A percentile compares a stretch with the other conserved stretches of the same genome.
phyloP scores from a whole-genome alignment of 1,284 basidiomycete species.

The Coriolopsis trogii region DNA sequence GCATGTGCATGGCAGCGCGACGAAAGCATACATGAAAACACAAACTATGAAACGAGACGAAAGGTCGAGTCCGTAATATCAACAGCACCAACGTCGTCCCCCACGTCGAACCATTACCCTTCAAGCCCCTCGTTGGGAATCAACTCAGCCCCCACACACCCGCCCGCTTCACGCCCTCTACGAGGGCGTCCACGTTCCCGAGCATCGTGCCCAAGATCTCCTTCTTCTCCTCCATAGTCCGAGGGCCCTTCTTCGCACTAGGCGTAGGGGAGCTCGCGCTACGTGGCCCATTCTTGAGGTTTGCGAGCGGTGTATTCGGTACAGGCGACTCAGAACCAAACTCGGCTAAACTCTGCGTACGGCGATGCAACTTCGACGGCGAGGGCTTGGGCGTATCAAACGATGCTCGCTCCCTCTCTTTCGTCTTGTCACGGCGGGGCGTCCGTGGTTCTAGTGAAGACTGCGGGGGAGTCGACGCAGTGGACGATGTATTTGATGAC shows the following conservation, averaged over 20 bases:
- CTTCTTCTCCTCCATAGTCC: constrained; percentile 85
- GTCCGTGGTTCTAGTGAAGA: neutral
- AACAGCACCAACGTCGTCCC: too few relatives aligned
- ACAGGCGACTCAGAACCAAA: constrained; percentile 12
- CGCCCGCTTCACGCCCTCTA: constrained; percentile 81
- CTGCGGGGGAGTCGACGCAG: neutral
- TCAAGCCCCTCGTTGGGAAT: too few relatives aligned
- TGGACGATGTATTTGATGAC: constrained; percentile 6
- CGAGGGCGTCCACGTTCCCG: constrained; percentile 86
- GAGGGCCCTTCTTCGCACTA: constrained; percentile 33
- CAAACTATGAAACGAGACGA: neutral
- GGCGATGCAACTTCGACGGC: constrained; percentile 28
- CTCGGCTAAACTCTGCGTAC: constrained; percentile 34
- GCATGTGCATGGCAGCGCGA: constrained; percentile 21
- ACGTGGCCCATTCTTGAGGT: constrained; percentile 12
- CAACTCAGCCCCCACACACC: constrained; percentile 73
- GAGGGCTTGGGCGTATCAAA: constrained; percentile 13
- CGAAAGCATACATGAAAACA: constrained; percentile 19
- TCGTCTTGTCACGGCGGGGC: constrained; percentile 3
- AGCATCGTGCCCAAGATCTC: constrained; percentile 77
- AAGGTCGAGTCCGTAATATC: too few relatives aligned
- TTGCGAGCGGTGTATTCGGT: constrained; percentile 1
- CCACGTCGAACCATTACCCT: neutral
- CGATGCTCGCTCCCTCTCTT: neutral
- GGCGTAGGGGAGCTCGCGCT: constrained; percentile 13